Conservation (phyloP, 116 monocot species). For the Iris pallida region DNA sequence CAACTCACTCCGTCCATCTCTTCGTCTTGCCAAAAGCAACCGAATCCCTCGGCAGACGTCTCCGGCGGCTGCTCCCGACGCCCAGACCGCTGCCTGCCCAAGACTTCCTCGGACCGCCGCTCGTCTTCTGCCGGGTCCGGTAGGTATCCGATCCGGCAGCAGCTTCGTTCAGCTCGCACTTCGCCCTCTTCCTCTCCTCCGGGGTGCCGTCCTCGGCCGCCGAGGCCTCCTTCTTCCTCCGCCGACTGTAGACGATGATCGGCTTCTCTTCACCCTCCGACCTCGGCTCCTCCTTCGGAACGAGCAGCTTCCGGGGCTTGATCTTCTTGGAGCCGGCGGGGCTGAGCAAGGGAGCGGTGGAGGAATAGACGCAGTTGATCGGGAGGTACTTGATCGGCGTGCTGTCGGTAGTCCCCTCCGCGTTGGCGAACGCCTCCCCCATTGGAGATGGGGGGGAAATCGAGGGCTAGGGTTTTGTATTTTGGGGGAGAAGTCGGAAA, state of each 20-base stretch:
- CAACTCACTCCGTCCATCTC: slow-evolving; percentile 78
- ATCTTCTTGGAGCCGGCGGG: slow-evolving; percentile 74
- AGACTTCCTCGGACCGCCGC: slow-evolving; percentile 10
- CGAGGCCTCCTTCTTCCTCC: neutral
- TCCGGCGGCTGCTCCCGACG: neutral
- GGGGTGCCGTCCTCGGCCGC: neutral
- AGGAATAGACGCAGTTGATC: slow-evolving; percentile 58
- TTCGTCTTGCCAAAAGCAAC: slow-evolving; percentile 26
- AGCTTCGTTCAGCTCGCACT: neutral
- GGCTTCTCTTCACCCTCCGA: too few species aligned
- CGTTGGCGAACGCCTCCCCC: slow-evolving; percentile 28
- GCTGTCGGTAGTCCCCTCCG: slow-evolving; percentile 44
- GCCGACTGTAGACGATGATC: neutral
- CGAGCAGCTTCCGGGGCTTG: slow-evolving; percentile 33
- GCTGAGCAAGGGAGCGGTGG: slow-evolving; percentile 54
- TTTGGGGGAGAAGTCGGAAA: neutral
- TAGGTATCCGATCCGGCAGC: too few species aligned
- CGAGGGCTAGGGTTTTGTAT: slow-evolving; percentile 7
- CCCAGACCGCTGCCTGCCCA: neutral
- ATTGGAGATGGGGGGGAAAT: slow-evolving; percentile 10
- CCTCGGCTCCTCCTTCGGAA: neutral
- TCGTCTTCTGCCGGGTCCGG: neutral
- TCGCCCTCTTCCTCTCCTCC: neutral
- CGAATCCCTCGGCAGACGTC: slow-evolving; percentile 12
- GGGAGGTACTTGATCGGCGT: slow-evolving; percentile 47